Percentiles rank a stretch among this genome's conserved stretches.
phyloP scores from a whole-genome alignment of 768 basidiomycete species.

The Russula ochroleuca region DNA sequence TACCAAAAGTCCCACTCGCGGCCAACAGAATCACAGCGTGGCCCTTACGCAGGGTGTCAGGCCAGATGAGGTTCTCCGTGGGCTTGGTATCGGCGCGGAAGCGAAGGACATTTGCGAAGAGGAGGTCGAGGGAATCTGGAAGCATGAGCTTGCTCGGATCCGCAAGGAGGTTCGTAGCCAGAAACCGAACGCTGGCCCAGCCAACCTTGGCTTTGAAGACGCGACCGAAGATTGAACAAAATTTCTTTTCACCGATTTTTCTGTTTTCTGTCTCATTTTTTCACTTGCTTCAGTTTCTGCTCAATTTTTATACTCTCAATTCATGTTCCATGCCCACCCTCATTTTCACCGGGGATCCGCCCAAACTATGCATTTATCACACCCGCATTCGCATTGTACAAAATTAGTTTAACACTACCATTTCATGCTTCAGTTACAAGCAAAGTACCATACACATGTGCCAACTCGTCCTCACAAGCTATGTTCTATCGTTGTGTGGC shows the following conservation, averaged over 20 bases:
- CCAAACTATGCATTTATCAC: slow-evolving; percentile 24
- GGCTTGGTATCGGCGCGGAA: slow-evolving; percentile 48
- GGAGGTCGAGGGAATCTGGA: slow-evolving; percentile 52
- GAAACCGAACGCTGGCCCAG: slow-evolving; percentile 22
- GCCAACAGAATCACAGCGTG: slow-evolving; percentile 41
- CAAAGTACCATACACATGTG: slow-evolving; percentile 11
- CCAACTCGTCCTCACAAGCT: slow-evolving; percentile 6
- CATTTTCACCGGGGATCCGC: slow-evolving; percentile 21
- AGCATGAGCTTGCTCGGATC: slow-evolving; percentile 46
- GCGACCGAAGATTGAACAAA: slow-evolving; percentile 43
- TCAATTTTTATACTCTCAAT: slow-evolving; percentile 25
- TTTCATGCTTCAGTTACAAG: slow-evolving; percentile 26
- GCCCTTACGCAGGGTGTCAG: slow-evolving; percentile 59
- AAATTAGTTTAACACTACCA: slow-evolving; percentile 23
- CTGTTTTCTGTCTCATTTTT: slow-evolving; percentile 5
- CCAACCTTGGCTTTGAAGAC: slow-evolving; percentile 37
- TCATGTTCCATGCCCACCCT: slow-evolving; percentile 14
- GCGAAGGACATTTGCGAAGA: slow-evolving; percentile 44
- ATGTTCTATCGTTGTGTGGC: slow-evolving; percentile 17
- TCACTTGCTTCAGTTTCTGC: slow-evolving; percentile 22
- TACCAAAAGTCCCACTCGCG: slow-evolving; percentile 27
- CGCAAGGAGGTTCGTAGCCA: slow-evolving; percentile 41
- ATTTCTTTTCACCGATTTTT: neutral
- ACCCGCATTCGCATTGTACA: slow-evolving; percentile 23
- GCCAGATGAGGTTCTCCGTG: slow-evolving; percentile 65